Conservation (phyloP, 257 asterid species). For the Solanum sejunctum region DNA sequence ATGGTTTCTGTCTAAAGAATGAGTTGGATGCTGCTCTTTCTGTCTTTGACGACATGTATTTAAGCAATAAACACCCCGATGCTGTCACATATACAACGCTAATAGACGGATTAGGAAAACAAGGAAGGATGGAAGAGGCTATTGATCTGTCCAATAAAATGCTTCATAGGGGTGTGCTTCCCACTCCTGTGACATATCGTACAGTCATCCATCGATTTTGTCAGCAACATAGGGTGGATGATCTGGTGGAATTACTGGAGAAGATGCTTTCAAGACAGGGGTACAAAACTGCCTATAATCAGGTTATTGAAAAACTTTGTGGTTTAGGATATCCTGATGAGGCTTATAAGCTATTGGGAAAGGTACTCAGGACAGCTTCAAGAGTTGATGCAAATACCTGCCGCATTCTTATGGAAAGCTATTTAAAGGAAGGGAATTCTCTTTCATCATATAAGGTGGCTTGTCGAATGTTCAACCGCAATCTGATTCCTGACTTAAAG, state of each 20-base stretch:
- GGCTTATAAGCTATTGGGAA: conserved; percentile 71
- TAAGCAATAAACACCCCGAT: conserved; percentile 82
- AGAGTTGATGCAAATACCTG: conserved; percentile 56
- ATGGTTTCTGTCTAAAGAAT: conserved; percentile 65
- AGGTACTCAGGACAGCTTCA: conserved; percentile 62
- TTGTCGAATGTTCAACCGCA: conserved; percentile 81
- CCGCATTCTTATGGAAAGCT: conserved; percentile 54
- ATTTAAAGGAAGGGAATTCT: conserved; percentile 53
- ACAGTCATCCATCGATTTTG: conserved; percentile 69
- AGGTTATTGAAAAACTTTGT: conserved; percentile 75
- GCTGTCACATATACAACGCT: conserved; percentile 59
- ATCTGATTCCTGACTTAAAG: conserved; percentile 72
- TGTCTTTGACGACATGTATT: conserved; percentile 86
- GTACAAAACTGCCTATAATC: conserved; percentile 55
- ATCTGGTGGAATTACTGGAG: conserved; percentile 47
- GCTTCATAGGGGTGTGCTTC: conserved; percentile 71
- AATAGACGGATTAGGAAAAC: conserved; percentile 51
- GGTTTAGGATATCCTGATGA: conserved; percentile 48
- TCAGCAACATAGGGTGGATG: conserved; percentile 45
- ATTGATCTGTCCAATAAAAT: conserved; percentile 53
- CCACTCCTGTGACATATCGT: conserved; percentile 78
- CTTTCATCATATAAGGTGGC: conserved; percentile 73
- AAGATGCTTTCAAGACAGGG: conserved; percentile 57
- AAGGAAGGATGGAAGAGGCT: conserved; percentile 68
- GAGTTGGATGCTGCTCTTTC: conserved; percentile 84